Percentiles rank a stretch among this genome's conserved stretches.
Evolutionary conservation across 306 rosid species (phyloP).

Genomic region (Casuarina glauca): DNA sequence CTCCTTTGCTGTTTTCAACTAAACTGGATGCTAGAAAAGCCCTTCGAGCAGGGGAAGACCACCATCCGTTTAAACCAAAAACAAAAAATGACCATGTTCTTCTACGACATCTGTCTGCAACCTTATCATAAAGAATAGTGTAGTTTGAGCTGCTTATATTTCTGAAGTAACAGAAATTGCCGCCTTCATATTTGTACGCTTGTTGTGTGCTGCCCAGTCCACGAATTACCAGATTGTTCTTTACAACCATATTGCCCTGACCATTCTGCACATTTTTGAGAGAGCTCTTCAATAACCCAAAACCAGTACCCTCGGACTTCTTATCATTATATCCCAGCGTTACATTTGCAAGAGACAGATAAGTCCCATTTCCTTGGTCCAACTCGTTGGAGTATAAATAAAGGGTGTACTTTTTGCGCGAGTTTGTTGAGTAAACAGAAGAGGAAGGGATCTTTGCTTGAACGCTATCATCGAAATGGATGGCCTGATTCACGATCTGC

Average conservation of each 20-base stretch:
- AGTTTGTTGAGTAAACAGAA: slow-evolving; percentile 27
- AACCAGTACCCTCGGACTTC: slow-evolving; percentile 25
- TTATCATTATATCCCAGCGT: slow-evolving; percentile 60
- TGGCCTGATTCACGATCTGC: slow-evolving; percentile 64
- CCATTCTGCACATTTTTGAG: slow-evolving; percentile 69
- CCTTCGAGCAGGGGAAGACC: slow-evolving; percentile 32
- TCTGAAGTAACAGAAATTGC: slow-evolving; percentile 58
- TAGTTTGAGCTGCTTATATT: slow-evolving; percentile 75
- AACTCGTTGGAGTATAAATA: slow-evolving; percentile 36
- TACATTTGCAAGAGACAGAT: slow-evolving; percentile 38
- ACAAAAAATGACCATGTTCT: slow-evolving; percentile 16
- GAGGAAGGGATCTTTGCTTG: slow-evolving; percentile 35
- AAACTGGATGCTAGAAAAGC: slow-evolving; percentile 28
- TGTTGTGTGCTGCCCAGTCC: slow-evolving; percentile 73
- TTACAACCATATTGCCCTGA: slow-evolving; percentile 55
- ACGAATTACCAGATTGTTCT: slow-evolving; percentile 47
- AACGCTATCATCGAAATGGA: slow-evolving; percentile 48
- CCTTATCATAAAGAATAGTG: slow-evolving; percentile 68
- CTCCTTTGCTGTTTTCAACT: not conserved
- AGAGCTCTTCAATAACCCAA: slow-evolving; percentile 46
- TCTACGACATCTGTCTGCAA: slow-evolving; percentile 40
- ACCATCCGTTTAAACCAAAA: slow-evolving; percentile 25
- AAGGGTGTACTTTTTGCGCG: slow-evolving; percentile 45
- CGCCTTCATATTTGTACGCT: slow-evolving; percentile 51
- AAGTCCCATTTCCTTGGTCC: slow-evolving; percentile 38